Evolutionary conservation across 2,329 filamentous ascomycete genomes (phyloP).

Genomic region (Lizonia empirigonia): DNA sequence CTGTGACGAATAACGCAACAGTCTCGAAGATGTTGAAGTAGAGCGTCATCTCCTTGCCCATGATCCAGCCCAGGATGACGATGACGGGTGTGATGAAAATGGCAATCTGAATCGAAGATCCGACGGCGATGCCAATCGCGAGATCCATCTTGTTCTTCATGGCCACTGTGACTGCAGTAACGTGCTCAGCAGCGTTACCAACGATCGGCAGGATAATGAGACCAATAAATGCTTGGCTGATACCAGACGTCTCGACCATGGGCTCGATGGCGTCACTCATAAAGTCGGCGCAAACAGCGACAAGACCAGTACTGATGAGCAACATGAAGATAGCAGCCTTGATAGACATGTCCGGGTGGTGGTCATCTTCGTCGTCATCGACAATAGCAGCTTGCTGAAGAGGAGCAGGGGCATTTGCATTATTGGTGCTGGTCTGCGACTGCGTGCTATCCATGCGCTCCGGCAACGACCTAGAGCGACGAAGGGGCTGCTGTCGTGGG

Average conservation of each 20-base stretch:
- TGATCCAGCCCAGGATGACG: slow-evolving; percentile 78
- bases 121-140: slow-evolving; percentile 79
- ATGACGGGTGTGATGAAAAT: slow-evolving; percentile 79
- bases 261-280: slow-evolving; percentile 75
- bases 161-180: slow-evolving; percentile 78
- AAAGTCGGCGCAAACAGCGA: slow-evolving; percentile 71
- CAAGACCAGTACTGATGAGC: slow-evolving; percentile 59
- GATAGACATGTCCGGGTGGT: slow-evolving; percentile 57
- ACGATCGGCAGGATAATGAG: slow-evolving; percentile 81
- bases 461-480: slow-evolving; percentile 45
- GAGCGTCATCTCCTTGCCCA: slow-evolving; percentile 71
- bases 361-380: slow-evolving; percentile 36
- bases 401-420: slow-evolving; percentile 26
- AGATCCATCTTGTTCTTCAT: slow-evolving; percentile 87
- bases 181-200: slow-evolving; percentile 83
- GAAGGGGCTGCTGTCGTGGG: slow-evolving; percentile 33
- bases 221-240: slow-evolving; percentile 78
- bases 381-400: slow-evolving; percentile 27
- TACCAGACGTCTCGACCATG: slow-evolving; percentile 63
- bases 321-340: slow-evolving; percentile 63
- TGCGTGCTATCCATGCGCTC: slow-evolving; percentile 42
- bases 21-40: slow-evolving; percentile 68
- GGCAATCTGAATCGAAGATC: slow-evolving; percentile 79
- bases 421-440: slow-evolving; percentile 24
- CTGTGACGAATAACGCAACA: slow-evolving; percentile 79